phyloP scores from a whole-genome alignment of 1,139 yeast species.

The Yamadazyma taylorii region DNA sequence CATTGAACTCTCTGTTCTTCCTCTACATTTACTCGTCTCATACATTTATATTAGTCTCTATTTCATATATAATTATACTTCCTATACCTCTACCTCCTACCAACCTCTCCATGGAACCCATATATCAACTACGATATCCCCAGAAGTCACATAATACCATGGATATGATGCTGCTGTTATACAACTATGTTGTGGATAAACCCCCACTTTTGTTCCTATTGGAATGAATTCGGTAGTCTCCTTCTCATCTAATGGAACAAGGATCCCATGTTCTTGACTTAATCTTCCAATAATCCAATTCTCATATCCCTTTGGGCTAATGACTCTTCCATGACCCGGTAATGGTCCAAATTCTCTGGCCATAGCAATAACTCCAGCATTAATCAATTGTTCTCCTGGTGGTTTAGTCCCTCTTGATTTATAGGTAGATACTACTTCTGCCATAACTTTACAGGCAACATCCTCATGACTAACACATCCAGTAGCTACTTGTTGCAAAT shows the following conservation, averaged over 20 bases:
- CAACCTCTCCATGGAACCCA: constrained; percentile 73
- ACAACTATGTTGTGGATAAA: constrained; percentile 75
- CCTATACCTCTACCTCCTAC: no score
- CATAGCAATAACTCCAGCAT: constrained; percentile 72
- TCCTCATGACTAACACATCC: constrained; percentile 49
- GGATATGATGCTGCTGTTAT: constrained; percentile 68
- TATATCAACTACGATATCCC: constrained; percentile 54
- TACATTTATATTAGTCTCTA: no score
- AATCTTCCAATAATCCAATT: constrained; percentile 58
- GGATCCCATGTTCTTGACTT: constrained; percentile 66
- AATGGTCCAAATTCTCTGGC: constrained; percentile 60
- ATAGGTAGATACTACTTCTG: constrained; percentile 65
- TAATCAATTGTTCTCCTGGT: constrained; percentile 64
- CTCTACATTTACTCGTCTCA: no score
- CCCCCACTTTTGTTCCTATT: constrained; percentile 52
- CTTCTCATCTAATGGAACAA: constrained; percentile 36
- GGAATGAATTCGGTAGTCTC: constrained; percentile 37
- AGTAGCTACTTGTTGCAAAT: constrained; percentile 73
- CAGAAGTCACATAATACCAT: constrained; percentile 57
- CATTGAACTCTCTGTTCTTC: no score
- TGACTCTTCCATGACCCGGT: constrained; percentile 51
- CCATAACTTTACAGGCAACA: constrained; percentile 58
- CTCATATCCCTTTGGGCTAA: constrained; percentile 36
- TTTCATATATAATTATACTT: no score
- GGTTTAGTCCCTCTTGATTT: constrained; percentile 44